Base-by-base conservation (phyloP, 176 grass and related monocot genomes). In the Calamus simplicifolius region DNA sequence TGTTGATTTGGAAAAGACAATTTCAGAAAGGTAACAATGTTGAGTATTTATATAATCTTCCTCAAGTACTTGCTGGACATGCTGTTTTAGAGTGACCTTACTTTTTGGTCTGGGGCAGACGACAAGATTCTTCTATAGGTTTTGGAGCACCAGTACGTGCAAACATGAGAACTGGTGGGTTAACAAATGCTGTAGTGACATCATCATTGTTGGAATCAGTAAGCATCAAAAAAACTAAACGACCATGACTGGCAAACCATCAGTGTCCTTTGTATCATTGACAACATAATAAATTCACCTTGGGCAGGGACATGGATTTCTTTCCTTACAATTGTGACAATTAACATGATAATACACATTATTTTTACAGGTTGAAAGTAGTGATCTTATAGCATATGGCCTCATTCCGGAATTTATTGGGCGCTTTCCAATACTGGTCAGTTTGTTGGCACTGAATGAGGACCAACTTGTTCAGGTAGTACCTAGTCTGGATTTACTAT, bases 351-450 rank as follows among this genome's bases (percentile, higher is more conserved):
- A 28, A 28, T 55, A 16, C 38, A 29, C 64, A 55, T 19, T 54
- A 17, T 51, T 77, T 54, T 80, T 64, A 76, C 69, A 98, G 93
- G 93, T 98, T 51, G 93, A 98, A 55, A 98, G 93, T 73, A 82
- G 87, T 59, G 93, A 98, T 73, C 79, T 98, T 62, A 88, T 98
- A 80, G 79, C 93, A 19, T 98, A 92, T 81, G 93, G 93, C 16
- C 81, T 98, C 31, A 98, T 98, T 67, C 93, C 93, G 0, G 93
- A 98, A 76, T 98, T 98, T 80, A 85, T 98, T 89, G 93, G 93
- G 56, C 84, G 93, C 26, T 98, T 98, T 59, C 93, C 93, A 66
- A 76, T 98, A 62, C 76, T 98, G 48, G 88, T 98, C 69, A 98
- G 88, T 67, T 81, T 98, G 56, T 43, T 69, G 48, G 88, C 94